These are phyloP conservation scores for Glycine soja DNA, from an alignment of 306 rosid genomes.

Conservation along the genomic window DNA sequence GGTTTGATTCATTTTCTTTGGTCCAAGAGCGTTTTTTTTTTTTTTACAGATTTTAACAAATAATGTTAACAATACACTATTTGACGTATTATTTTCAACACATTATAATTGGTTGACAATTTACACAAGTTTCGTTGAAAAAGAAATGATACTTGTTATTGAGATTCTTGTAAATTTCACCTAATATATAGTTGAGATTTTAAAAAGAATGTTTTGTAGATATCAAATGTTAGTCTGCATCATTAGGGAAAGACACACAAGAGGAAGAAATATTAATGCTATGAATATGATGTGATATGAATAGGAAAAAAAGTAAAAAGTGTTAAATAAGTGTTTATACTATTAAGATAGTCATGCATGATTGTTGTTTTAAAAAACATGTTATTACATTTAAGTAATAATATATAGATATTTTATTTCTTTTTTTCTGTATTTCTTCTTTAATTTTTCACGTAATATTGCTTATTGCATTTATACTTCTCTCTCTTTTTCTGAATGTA, in stretches of 20 bases:
- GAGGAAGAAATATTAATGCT: background rate
- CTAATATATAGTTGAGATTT: background rate
- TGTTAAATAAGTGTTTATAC: background rate
- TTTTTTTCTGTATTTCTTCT: background rate
- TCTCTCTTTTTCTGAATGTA: background rate
- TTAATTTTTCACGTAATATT: background rate
- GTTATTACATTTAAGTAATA: background rate
- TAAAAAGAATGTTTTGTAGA: background rate
- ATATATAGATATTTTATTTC: background rate
- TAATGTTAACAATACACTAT: background rate
- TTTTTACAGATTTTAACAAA: background rate
- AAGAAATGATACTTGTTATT: background rate
- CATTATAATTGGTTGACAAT: background rate
- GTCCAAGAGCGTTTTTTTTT: too few species aligned
- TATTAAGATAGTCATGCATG: background rate
- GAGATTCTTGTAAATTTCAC: background rate
- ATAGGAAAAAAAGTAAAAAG: background rate
- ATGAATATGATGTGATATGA: background rate
- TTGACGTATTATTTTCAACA: background rate
- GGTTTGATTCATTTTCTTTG: conserved; percentile 48
- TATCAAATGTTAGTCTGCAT: background rate
- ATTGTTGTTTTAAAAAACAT: background rate
- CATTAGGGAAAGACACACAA: too few species aligned
- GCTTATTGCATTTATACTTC: background rate
- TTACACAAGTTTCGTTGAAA: background rate